Conservation (phyloP, 1,284 basidiomycete genomes). For the Farysia itapuensis region DNA sequence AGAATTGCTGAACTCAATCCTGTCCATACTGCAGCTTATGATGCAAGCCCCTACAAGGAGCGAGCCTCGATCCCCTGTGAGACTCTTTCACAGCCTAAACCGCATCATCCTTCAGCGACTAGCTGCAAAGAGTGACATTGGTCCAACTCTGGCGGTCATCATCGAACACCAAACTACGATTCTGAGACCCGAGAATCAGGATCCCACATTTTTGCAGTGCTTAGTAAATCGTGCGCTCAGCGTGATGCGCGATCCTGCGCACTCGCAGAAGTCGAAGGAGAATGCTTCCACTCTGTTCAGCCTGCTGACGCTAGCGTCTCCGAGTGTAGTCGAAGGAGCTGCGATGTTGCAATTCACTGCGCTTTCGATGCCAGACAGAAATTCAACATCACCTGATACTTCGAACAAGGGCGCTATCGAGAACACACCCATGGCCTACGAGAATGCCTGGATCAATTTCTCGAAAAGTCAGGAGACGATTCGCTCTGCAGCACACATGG, state of each 20-base stretch:
- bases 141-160: constrained; percentile 1
- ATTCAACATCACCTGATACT: background rate
- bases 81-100: constrained; percentile 38
- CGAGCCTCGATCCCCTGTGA: constrained; percentile 1
- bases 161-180: constrained; percentile 25
- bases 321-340: constrained; percentile 22
- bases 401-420: background rate
- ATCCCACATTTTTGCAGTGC: constrained; percentile 40
- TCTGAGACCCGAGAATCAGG: constrained; percentile 27
- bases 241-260: constrained; percentile 1
- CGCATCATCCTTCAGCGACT: constrained; percentile 36
- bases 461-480: constrained; percentile 35
- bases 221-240: constrained; percentile 29
- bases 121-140: background rate
- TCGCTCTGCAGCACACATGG: constrained; percentile 41
- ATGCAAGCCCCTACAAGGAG: background rate
- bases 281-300: constrained; percentile 33
- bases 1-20: constrained; percentile 6
- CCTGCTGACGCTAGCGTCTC: constrained; percentile 25
- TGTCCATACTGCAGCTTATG: constrained; percentile 9
- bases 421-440: constrained; percentile 7
- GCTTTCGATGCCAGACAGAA: background rate
- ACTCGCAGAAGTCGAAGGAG: background rate
- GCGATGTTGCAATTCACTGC: constrained; percentile 11
- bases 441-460: constrained; percentile 27